Evolutionary conservation across 106 monocot species (phyloP), one percentile per base, ranked within the genome.

Genomic region (Ottelia alismoides): DNA sequence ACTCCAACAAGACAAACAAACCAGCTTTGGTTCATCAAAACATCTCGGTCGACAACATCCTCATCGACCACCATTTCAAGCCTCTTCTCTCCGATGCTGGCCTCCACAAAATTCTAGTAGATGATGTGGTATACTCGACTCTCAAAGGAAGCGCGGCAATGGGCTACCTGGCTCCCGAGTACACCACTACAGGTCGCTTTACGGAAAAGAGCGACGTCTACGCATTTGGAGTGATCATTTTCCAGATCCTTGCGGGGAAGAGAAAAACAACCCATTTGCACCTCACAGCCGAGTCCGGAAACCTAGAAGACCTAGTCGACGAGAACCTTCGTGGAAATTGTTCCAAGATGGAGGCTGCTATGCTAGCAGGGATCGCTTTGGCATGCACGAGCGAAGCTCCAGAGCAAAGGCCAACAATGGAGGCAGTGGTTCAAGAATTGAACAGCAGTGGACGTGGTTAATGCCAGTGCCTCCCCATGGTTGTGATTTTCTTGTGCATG

Each of bases 191-290:
- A 0, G 85, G 85, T 24, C 72, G 76, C 11, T 73, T 85, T 67
- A 70, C 68, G 1, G 79, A 73, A 50, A 79, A 76, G 70, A 79
- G 85, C 35, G 85, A 85, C 28, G 73, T 85, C 10, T 85, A 73
- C 48, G 68, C 85, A 10, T 85, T 85, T 45, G 85, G 85, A 2
- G 64, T 80, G 12, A 28, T 85, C 30, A 4, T 85, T 0, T 47
- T 79, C 51, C 85, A 85, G 47, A 57, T 85, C 25, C 55, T 85
- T 12, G 61, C 72, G 0, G 85, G 85, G 16, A 85, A 60, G 54
- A 64, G 52, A 10, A 63, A 30, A 2, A 69, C 65, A 21, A 64
- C 68, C 2, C 73, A 65, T 19, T 22, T 78, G 27, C 30, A 62
- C 23, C 65, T 63, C 25, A 18, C 14, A 27, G 56, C 60, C 2